Evolutionary conservation across 768 basidiomycete species (phyloP), one percentile per base, ranked within the genome.

Genomic region (Trametes coccinea): DNA sequence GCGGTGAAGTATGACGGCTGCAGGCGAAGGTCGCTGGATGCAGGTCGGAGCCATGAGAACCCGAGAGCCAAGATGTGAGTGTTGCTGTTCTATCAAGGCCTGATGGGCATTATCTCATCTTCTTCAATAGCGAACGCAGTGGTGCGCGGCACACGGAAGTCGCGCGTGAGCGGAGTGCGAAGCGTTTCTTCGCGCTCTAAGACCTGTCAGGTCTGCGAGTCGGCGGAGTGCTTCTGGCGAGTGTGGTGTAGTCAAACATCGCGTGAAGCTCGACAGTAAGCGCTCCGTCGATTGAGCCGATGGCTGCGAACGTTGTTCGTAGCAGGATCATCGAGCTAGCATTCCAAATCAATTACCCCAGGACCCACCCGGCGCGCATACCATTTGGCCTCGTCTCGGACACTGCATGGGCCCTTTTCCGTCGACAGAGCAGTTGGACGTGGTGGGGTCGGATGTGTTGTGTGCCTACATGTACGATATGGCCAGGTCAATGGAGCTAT

Each of bases 271-370:
- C 22, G 22, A 22, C 22, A 22, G 22, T 22, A 22, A 22, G 22
- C 22, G 22, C 22, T 22, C 22, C 22, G 22, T 22, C 22, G 22
- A 22, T 22, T 37, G 34, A 37, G 34, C 44, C 39, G 59, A 31
- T 29, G 14, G 46, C 44, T 17, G 13, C 30, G 43, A 45, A 17
- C 39, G 34, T 5, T 5, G 16, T 8, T 30, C 16, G 60, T 22
- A 43, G 37, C 11, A 11, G 30, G 30, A 37, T 22, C 39, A 34
- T 52, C 37, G 39, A 47, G 30, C 39, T 30, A 44, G 31, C 8
- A 5, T 37, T 22, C 8, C 62, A 64, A 64, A 64, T 64, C 37
- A 64, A 64, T 9, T 64, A 64, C 34, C 53, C 62, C 62, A 64
- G 62, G 62, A 60, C 62, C 39, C 39, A 11, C 50, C 44, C 33